Evolutionary conservation across 192 early-diverging fungal genomes (phyloP), one percentile per base, ranked within the genome.

Genomic region (Chytriomyces hyalinus): DNA sequence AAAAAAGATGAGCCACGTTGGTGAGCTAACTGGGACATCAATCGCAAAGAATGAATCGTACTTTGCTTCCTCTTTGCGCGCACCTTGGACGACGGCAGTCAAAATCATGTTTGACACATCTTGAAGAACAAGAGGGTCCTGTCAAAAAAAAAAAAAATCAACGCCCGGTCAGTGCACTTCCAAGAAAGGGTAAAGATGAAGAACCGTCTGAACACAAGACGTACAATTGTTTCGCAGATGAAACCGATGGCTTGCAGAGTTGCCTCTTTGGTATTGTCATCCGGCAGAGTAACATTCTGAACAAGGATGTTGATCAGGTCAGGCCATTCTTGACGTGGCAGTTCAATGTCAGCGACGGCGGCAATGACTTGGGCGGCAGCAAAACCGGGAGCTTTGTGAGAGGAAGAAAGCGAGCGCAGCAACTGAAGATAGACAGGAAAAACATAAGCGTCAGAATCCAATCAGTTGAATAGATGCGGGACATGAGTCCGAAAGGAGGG

Each of bases 81-180:
- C 97, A 46, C 98, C 98, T 81, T 95, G 92, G 11, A 95, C 91
- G 59, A 99, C 93, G 0, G 97, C 94, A 22, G 96, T 98, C 70
- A 99, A 84, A 80, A 99, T 98, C 44, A 89, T 83, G 81, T 96
- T 95, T 73, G 95, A 88, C 80, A 98, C 93, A 46, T 88, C 69
- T 7, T 91, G 83, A 66, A 99, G 84, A 57, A 96, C 90, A 46
- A 93, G 88, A 28, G 93, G 93, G 61, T 92, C 89, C 92, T 94
- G 71, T 20, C 71, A 48, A 36, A 57, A 28, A 73, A 61, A 73
- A 61, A 48, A 57, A 15, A 28, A 73, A 36, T 36, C 22, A 57
- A 15, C 28, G 22, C 44, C 20, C 6, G 28, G 10, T 50, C 63
- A 13, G 48, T 24, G 28, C 6, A 69, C 53, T 10, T 10, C 48